Base-by-base conservation (phyloP, 2,329 filamentous ascomycete genomes). In the Ceratocystis ficicola region DNA sequence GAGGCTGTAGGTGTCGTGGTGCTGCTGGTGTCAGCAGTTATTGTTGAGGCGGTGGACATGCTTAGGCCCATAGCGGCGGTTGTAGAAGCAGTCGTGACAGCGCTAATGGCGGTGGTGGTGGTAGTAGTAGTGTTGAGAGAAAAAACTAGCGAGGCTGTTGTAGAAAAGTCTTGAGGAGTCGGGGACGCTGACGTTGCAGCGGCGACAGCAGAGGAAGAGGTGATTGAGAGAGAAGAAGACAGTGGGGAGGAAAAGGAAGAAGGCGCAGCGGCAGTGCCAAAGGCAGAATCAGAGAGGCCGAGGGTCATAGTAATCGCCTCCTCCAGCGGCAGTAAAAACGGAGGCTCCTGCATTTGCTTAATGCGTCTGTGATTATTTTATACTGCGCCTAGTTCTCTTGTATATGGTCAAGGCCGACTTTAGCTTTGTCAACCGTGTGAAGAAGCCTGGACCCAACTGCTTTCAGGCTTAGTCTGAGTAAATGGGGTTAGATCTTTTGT, bases 11-110 rank as follows among this genome's bases (percentile, higher is more conserved):
- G 46, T 48, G n/a, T 48, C 30, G 72, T 67, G 3, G 72, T 66
- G 55, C 48, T 68, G 55, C 55, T 59, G 55, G 36, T n/a, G 32
- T 72, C 67, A n/a, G 72, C 69, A 7, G 73, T 66, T 44, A 73
- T 69, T 17, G 72, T 69, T 28, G 73, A 70, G 57, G 72, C 70
- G 25, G 74, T 68, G 41, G 71, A 69, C 17, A 74, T 71, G 22
- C 73, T 68, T n/a, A 73, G 68, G 69, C 74, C 70, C 57, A 72
- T 68, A 68, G 68, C 68, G 30, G 64, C 63, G 46, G 66, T 62
- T 30, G 52, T 63, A 67, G 60, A 25, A 65, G 44, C 15, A 41
- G 36, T 15, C 36, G 36, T 41, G 36, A 12, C 36, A 41, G 36
- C 36, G 36, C 36, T 15, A 12, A 41, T 41, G 36, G 36, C 15